Conservation (phyloP, 306 rosid genomes). For the Prosopis cineraria region DNA sequence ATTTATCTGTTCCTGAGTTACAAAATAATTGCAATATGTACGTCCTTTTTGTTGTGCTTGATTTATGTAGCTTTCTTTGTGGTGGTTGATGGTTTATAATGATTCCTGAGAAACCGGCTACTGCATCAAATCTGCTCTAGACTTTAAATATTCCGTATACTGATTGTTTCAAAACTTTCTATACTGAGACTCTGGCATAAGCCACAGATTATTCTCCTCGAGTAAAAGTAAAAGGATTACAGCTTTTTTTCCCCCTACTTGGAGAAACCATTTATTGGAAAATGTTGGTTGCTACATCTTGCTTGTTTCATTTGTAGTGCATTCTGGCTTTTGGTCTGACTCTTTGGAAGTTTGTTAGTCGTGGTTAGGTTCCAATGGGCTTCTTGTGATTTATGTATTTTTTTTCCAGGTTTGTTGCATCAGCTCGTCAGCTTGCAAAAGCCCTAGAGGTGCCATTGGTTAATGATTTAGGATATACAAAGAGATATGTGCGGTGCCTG, state of each 20-base stretch:
- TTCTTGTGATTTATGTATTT: slow-evolving; percentile 10
- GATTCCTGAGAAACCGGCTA: not conserved
- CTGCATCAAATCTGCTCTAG: not conserved
- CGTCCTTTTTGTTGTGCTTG: slow-evolving; percentile 32
- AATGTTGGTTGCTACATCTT: not conserved
- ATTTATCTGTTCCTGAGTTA: slow-evolving; percentile 82
- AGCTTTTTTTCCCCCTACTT: not conserved
- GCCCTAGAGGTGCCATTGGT: slow-evolving; percentile 99
- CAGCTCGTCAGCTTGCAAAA: slow-evolving; percentile 94
- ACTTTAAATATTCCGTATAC: not conserved
- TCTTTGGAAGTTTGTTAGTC: slow-evolving; percentile 13
- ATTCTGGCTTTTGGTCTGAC: slow-evolving; percentile 25
- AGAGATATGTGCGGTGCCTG: slow-evolving; percentile 97
- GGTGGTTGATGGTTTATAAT: not conserved
- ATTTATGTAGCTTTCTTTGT: slow-evolving; percentile 13
- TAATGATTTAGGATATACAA: slow-evolving; percentile 98
- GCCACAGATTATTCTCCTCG: slow-evolving; percentile 18
- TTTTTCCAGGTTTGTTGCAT: slow-evolving; percentile 79
- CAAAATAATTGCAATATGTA: slow-evolving; percentile 96
- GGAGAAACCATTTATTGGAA: not conserved
- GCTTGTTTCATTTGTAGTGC: not conserved
- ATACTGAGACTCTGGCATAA: not conserved
- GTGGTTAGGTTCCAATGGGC: slow-evolving; percentile 9
- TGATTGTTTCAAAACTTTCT: slow-evolving; percentile 9
- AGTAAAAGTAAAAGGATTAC: not conserved